Percentiles rank a stretch among this genome's conserved stretches.
These are phyloP conservation scores for Rhododendron henanense DNA, from an alignment of 148 eudicot genomes.

Conservation along the genomic window DNA sequence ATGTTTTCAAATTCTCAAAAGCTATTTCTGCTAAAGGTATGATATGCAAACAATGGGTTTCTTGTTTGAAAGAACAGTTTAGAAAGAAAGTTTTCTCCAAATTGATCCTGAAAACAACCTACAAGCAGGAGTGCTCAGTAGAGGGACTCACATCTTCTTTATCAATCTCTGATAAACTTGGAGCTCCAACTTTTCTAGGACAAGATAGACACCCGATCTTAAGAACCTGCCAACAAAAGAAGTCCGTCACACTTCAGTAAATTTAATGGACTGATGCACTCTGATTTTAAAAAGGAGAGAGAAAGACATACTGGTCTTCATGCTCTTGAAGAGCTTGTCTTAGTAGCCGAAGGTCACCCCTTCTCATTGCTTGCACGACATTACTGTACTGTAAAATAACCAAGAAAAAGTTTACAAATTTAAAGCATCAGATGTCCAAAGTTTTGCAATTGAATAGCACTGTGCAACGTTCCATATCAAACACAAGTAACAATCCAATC, in stretches of 20 bases:
- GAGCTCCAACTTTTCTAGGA: slow-evolving; percentile 92
- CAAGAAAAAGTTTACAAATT: background rate
- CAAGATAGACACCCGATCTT: slow-evolving; percentile 95
- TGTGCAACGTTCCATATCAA: background rate
- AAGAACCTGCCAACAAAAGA: slow-evolving; percentile 48
- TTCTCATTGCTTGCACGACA: slow-evolving; percentile 69
- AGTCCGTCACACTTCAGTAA: background rate
- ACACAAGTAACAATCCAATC: background rate
- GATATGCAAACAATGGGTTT: background rate
- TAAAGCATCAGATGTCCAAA: background rate
- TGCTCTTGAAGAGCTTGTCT: slow-evolving; percentile 81
- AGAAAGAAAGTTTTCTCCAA: background rate
- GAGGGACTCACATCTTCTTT: slow-evolving; percentile 75
- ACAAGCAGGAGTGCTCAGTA: background rate
- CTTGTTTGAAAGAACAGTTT: background rate
- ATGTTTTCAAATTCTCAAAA: background rate
- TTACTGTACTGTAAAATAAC: slow-evolving; percentile 57
- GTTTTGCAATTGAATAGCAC: background rate
- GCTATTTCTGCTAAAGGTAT: background rate
- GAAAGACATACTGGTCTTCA: slow-evolving; percentile 62
- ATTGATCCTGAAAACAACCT: background rate
- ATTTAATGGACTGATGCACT: background rate
- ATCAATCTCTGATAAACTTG: slow-evolving; percentile 91
- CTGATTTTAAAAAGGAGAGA: background rate
- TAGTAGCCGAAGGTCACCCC: slow-evolving; percentile 87